A percentile compares a stretch with the other conserved stretches of the same genome.
phyloP scores from a whole-genome alignment of 1,284 basidiomycete genomes.

The Crucibulum cyathiforme region DNA sequence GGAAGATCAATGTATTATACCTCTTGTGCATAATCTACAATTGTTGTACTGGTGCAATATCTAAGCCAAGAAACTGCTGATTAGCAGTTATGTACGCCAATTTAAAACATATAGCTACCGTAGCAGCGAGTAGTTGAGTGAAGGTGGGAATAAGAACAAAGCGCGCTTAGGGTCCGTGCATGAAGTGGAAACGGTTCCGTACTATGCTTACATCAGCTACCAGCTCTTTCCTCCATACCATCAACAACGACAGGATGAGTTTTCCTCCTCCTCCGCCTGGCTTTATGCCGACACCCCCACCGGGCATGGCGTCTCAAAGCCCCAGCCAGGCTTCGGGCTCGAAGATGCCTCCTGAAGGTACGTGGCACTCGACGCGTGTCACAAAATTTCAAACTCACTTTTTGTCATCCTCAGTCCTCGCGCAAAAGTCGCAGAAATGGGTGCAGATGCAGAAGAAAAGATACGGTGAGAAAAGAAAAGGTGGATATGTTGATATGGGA shows the following conservation, averaged over 20 bases:
- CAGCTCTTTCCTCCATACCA: conserved; percentile 39
- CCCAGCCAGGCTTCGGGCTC: conserved; percentile 58
- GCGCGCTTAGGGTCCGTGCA: conserved; percentile 40
- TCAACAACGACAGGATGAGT: conserved; percentile 48
- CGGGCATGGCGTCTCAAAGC: conserved; percentile 62
- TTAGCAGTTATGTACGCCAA: background rate
- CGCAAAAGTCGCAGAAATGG: conserved; percentile 93
- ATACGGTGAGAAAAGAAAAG: conserved; percentile 88
- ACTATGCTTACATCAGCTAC: conserved; percentile 43
- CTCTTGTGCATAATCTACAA: background rate
- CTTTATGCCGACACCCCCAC: conserved; percentile 63
- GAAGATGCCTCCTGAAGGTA: conserved; percentile 74
- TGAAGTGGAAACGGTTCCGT: conserved; percentile 13
- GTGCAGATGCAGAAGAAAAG: conserved; percentile 90
- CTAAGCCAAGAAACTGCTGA: background rate
- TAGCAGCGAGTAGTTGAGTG: too few species aligned
- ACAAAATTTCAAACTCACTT: conserved; percentile 23
- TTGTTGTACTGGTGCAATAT: background rate
- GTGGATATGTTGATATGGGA: conserved; percentile 90
- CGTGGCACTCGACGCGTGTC: conserved; percentile 14
- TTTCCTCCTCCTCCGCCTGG: conserved; percentile 66
- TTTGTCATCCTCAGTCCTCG: conserved; percentile 50
- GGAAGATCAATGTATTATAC: background rate
- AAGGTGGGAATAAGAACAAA: too few species aligned
- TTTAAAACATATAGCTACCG: background rate